These are phyloP conservation scores for Pouteria campechiana DNA, from an alignment of 179 eudicot genomes.

Conservation along the genomic window DNA sequence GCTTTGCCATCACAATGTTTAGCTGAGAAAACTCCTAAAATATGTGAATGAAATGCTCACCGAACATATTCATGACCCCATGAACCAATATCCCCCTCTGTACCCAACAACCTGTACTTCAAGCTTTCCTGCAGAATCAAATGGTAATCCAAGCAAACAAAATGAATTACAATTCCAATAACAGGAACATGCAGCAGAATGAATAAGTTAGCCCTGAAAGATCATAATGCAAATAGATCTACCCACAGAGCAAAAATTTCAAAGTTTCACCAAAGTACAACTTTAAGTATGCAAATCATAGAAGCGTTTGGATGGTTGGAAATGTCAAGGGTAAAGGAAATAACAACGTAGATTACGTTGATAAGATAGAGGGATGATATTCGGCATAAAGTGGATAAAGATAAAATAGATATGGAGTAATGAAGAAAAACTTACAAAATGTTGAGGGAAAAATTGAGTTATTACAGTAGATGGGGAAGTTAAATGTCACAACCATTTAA, in stretches of 20 bases:
- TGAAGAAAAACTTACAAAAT: too few species aligned
- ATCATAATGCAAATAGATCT: neutral
- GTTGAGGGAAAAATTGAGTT: too few species aligned
- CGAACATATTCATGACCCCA: slow-evolving; percentile 99
- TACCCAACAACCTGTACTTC: slow-evolving; percentile 79
- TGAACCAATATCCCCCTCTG: slow-evolving; percentile 94
- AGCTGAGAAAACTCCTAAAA: neutral
- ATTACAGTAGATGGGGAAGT: too few species aligned
- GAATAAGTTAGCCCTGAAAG: slow-evolving; percentile 1
- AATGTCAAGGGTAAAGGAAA: too few species aligned
- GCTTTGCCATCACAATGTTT: neutral
- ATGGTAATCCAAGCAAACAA: neutral
- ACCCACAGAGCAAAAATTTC: neutral
- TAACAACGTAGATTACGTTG: too few species aligned
- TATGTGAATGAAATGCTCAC: slow-evolving; percentile 16
- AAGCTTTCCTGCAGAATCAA: slow-evolving; percentile 76
- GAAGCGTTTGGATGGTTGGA: too few species aligned
- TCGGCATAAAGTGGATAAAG: too few species aligned
- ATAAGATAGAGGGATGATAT: too few species aligned
- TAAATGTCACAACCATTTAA: too few species aligned
- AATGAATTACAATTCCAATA: neutral
- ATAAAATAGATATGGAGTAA: too few species aligned
- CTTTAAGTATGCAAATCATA: too few species aligned
- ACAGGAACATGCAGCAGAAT: neutral
- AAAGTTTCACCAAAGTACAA: neutral